Conservation (phyloP, 106 monocot species). For the Dendrobium nobile region DNA sequence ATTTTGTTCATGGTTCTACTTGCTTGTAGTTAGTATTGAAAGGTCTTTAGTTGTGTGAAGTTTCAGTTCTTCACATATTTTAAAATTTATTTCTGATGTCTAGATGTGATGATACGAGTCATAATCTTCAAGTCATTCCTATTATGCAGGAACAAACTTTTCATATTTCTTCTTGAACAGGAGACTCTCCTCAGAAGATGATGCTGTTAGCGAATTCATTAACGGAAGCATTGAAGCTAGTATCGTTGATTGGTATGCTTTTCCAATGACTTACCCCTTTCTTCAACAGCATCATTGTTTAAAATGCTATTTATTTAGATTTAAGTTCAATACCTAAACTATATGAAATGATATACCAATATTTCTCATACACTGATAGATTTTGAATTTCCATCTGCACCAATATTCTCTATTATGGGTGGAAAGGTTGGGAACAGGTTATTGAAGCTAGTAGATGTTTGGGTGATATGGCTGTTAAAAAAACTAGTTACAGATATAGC, state of each 20-base stretch:
- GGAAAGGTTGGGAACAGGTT: background rate
- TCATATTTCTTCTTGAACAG: constrained; percentile 38
- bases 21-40: background rate
- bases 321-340: background rate
- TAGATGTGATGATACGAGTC: background rate
- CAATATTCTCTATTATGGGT: no score
- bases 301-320: background rate
- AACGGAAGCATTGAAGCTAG: constrained; percentile 59
- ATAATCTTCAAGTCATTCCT: background rate
- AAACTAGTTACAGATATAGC: background rate
- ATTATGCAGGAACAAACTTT: constrained; percentile 8
- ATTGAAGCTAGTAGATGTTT: background rate
- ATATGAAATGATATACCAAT: background rate
- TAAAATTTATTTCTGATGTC: background rate
- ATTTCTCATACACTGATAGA: background rate
- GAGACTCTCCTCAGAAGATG: constrained; percentile 33
- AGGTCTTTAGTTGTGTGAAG: background rate
- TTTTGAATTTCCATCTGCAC: background rate
- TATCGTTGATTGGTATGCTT: constrained; percentile 69
- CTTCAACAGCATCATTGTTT: background rate
- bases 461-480: background rate
- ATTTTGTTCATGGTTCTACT: background rate
- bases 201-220: constrained; percentile 48
- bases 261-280: background rate
- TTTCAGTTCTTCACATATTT: background rate